Percentiles rank a stretch among this genome's conserved stretches.
These are phyloP conservation scores for Ascochyta fabae DNA, from an alignment of 2,329 filamentous ascomycete genomes.

Conservation along the genomic window DNA sequence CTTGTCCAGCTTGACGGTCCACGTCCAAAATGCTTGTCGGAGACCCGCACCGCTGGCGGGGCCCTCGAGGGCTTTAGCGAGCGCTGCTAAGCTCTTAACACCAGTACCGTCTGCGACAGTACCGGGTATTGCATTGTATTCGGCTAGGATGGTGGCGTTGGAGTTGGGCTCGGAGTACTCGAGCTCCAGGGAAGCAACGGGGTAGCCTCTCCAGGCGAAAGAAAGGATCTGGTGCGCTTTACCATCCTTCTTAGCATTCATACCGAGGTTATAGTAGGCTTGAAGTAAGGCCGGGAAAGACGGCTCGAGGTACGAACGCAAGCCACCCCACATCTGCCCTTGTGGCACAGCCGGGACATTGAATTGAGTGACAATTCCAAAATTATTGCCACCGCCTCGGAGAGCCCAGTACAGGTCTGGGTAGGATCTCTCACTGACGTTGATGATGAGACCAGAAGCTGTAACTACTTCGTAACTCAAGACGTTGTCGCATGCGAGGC, in stretches of 20 bases:
- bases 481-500: constrained; percentile 43
- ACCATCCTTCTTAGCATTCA: constrained; percentile 26
- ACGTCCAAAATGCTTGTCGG: constrained; percentile 39
- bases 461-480: constrained; percentile 43
- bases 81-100: constrained; percentile 27
- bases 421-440: constrained; percentile 33
- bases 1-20: constrained; percentile 34
- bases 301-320: constrained; percentile 17
- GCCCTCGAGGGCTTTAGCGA: constrained; percentile 24
- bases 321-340: constrained; percentile 38
- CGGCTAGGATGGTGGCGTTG: constrained; percentile 34
- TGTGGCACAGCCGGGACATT: constrained; percentile 29
- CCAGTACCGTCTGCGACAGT: constrained; percentile 24
- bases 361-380: constrained; percentile 46
- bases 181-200: constrained; percentile 29
- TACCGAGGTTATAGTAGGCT: constrained; percentile 37
- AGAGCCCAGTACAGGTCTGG: constrained; percentile 50
- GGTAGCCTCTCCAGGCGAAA: constrained; percentile 23
- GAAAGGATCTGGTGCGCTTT: constrained; percentile 39
- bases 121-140: constrained; percentile 32
- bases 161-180: constrained; percentile 34
- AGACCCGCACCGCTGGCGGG: constrained; percentile 19
- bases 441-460: constrained; percentile 27
- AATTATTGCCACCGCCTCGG: constrained; percentile 46
- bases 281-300: constrained; percentile 29